These are phyloP conservation scores for Buddleja alternifolia DNA, from an alignment of 257 asterid species.

Conservation along the genomic window DNA sequence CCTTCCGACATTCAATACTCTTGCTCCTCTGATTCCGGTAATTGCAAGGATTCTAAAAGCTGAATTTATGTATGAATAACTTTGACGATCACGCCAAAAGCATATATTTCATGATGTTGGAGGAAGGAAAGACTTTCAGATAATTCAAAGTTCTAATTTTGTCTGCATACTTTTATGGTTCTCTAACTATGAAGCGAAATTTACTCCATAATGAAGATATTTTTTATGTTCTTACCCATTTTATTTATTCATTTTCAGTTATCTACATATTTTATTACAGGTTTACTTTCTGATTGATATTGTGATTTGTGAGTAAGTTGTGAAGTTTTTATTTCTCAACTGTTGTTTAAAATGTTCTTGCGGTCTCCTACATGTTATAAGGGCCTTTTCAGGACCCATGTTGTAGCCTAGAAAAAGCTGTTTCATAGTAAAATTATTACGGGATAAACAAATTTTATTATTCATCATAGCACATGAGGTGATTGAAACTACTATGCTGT, in stretches of 20 bases:
- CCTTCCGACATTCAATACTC: constrained; percentile 13
- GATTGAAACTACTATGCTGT: too few species aligned
- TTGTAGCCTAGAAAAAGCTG: constrained; percentile 2
- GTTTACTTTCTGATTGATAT: background rate
- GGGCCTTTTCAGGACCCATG: background rate
- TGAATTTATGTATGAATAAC: background rate
- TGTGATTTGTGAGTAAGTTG: background rate
- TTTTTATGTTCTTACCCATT: background rate
- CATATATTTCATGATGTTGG: too few species aligned
- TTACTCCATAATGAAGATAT: background rate
- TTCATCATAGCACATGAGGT: too few species aligned
- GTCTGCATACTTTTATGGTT: background rate
- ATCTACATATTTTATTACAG: background rate
- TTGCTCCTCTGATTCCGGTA: constrained; percentile 20
- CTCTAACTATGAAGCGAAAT: background rate
- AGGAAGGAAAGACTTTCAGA: background rate
- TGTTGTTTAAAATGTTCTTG: background rate
- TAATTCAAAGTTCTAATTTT: background rate
- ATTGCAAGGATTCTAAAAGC: constrained; percentile 8
- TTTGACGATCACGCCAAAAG: too few species aligned
- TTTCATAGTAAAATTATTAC: background rate
- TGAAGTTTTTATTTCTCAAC: background rate
- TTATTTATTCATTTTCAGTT: background rate
- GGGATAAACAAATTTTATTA: too few species aligned
- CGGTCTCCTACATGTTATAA: too few species aligned